Conservation (phyloP, 2,329 filamentous ascomycete species). For the Graphiopsis chlorocephala region DNA sequence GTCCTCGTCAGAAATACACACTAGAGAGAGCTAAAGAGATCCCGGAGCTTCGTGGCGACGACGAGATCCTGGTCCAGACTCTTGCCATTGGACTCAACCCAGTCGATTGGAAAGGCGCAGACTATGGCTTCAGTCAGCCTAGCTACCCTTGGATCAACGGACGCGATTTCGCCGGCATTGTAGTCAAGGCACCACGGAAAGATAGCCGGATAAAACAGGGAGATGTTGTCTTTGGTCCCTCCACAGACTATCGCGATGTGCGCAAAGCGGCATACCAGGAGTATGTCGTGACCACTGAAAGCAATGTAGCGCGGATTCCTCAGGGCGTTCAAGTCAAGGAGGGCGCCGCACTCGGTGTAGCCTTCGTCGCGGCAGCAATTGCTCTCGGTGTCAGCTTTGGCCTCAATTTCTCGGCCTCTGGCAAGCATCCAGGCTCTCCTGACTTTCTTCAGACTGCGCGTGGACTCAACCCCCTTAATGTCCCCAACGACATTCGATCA, state of each 20-base stretch:
- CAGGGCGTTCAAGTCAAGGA: conserved; percentile 51
- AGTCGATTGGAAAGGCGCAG: conserved; percentile 70
- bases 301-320: conserved; percentile 64
- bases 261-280: conserved; percentile 71
- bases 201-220: conserved; percentile 54
- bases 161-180: conserved; percentile 65
- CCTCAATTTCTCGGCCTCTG: conserved; percentile 56
- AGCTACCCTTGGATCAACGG: conserved; percentile 67
- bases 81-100: conserved; percentile 70
- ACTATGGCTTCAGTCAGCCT: conserved; percentile 69
- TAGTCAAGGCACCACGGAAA: conserved; percentile 49
- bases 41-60: conserved; percentile 35
- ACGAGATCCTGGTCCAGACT: conserved; percentile 62
- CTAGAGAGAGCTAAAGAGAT: conserved; percentile 31
- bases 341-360: conserved; percentile 65
- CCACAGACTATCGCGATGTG: conserved; percentile 70
- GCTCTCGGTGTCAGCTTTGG: conserved; percentile 69
- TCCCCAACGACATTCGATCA: conserved; percentile 60
- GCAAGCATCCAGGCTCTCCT: conserved; percentile 42
- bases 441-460: conserved; percentile 56
- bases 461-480: conserved; percentile 42
- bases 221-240: conserved; percentile 62
- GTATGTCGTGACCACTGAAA: conserved; percentile 63
- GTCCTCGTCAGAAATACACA: conserved; percentile 35
- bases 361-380: conserved; percentile 67